Evolutionary conservation across 495 filamentous ascomycete species (phyloP).

Genomic region (Cercophora newfieldiana): DNA sequence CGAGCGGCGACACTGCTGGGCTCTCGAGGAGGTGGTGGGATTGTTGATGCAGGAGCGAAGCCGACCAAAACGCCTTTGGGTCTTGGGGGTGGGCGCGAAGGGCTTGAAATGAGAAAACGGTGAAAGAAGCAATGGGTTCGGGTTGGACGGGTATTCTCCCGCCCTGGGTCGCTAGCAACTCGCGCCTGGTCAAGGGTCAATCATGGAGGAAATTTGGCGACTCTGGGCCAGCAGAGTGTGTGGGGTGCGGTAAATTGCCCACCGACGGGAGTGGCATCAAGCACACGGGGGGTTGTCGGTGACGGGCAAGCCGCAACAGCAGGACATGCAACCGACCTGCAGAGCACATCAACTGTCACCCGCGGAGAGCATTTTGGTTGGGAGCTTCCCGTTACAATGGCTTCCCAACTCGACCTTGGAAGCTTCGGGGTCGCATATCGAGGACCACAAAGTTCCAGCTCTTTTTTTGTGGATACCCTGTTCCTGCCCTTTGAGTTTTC

Average conservation of each 20-base stretch:
- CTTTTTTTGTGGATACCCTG: neutral
- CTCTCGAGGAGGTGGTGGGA: conserved; percentile 1
- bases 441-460: neutral
- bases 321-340: neutral
- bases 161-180: conserved; percentile 1
- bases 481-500: neutral
- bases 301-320: neutral
- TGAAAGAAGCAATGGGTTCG: neutral
- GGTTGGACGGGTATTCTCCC: neutral
- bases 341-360: neutral
- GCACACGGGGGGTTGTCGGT: neutral
- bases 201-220: conserved; percentile 14
- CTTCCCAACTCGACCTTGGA: neutral
- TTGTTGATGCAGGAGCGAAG: conserved; percentile 2
- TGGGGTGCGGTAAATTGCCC: conserved; percentile 13
- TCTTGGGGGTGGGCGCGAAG: neutral
- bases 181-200: conserved; percentile 6
- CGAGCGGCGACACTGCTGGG: neutral
- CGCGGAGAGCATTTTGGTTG: neutral
- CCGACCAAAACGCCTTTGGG: neutral
- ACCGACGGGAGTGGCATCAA: neutral
- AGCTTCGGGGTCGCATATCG: neutral
- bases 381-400: neutral
- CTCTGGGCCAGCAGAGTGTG: neutral
- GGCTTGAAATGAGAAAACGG: neutral